Evolutionary conservation across 164 flowering plant genomes (phyloP).

Genomic region (Cinnamomum micranthum): DNA sequence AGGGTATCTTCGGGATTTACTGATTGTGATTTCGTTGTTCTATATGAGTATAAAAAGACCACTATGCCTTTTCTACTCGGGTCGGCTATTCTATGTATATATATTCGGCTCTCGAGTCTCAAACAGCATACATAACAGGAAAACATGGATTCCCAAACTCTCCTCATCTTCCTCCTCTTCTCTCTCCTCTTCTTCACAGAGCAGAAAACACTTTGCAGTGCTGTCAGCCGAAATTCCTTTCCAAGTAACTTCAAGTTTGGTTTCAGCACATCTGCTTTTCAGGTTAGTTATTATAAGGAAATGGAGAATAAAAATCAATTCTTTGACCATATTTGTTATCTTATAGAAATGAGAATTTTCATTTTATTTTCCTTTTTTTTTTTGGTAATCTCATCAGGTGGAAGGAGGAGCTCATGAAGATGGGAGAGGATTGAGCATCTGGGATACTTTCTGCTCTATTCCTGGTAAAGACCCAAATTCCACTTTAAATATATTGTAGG

Average conservation of each 20-base stretch:
- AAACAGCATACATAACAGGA: not conserved
- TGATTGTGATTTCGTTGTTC: too few species aligned
- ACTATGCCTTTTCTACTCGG: not conserved
- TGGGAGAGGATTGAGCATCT: conserved; percentile 28
- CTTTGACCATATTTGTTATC: too few species aligned
- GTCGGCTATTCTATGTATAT: not conserved
- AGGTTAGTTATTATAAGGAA: conserved; percentile 9
- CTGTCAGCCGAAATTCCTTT: conserved; percentile 16
- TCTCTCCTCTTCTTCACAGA: not conserved
- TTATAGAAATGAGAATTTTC: not conserved
- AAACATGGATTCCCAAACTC: conserved; percentile 5
- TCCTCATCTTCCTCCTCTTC: not conserved
- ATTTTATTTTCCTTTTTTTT: not conserved
- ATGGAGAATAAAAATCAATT: too few species aligned
- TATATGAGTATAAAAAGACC: not conserved
- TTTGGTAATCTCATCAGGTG: conserved; percentile 9
- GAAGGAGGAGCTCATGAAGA: conserved; percentile 33
- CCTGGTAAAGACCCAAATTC: conserved; percentile 17
- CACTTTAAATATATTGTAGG: too few species aligned
- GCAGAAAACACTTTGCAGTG: not conserved
- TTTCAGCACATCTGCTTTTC: conserved; percentile 29
- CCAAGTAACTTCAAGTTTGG: conserved; percentile 22
- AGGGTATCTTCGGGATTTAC: not conserved
- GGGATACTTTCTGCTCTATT: conserved; percentile 26
- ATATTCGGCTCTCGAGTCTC: not conserved